phyloP scores from a whole-genome alignment of 768 basidiomycete genomes.

The Psilocybe subaeruginosa region DNA sequence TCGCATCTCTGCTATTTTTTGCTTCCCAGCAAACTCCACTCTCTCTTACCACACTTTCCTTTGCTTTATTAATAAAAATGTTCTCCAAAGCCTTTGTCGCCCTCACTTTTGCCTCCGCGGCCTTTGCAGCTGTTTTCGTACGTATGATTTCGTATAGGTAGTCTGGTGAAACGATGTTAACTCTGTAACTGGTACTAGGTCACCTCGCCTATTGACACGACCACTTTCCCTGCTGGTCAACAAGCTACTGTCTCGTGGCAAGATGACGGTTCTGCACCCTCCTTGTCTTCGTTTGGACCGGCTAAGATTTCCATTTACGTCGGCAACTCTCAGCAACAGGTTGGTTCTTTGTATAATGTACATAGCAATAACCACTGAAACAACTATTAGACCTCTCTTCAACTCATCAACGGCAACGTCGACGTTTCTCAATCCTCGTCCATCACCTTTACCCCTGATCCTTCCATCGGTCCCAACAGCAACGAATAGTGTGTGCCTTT shows the following conservation, averaged over 20 bases:
- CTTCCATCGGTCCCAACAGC: slow-evolving; percentile 58
- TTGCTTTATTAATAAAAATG: slow-evolving; percentile 40
- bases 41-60: slow-evolving; percentile 42
- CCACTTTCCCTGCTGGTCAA: slow-evolving; percentile 54
- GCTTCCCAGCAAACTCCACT: slow-evolving; percentile 24
- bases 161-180: slow-evolving; percentile 12
- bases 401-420: slow-evolving; percentile 46
- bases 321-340: slow-evolving; percentile 67
- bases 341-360: slow-evolving; percentile 24
- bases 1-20: slow-evolving; percentile 13
- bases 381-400: slow-evolving; percentile 50
- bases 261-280: slow-evolving; percentile 52
- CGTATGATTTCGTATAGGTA: not conserved
- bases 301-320: slow-evolving; percentile 60
- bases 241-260: slow-evolving; percentile 57
- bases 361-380: slow-evolving; percentile 4
- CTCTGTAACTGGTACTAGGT: slow-evolving; percentile 40
- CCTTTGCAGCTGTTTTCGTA: slow-evolving; percentile 61
- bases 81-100: slow-evolving; percentile 49
- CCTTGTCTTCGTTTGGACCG: slow-evolving; percentile 52
- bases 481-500: slow-evolving; percentile 51
- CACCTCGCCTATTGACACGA: slow-evolving; percentile 53
- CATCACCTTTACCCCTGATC: slow-evolving; percentile 55
- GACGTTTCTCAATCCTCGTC: slow-evolving; percentile 53
- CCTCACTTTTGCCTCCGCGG: slow-evolving; percentile 54